phyloP scores from a whole-genome alignment of 768 basidiomycete genomes.

The Nidula microcarpa region DNA sequence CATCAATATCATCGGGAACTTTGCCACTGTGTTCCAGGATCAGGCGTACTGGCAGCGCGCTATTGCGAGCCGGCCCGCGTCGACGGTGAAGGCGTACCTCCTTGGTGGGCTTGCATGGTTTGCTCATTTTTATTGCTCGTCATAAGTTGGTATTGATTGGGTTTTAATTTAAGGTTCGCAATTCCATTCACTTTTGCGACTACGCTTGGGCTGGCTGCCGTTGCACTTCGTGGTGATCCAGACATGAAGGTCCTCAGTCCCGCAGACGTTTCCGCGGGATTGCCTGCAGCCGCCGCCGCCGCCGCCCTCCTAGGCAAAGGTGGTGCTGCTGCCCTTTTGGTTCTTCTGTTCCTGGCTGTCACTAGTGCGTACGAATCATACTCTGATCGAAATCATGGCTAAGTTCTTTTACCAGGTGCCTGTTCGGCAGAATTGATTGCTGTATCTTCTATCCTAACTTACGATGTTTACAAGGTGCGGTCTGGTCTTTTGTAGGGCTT shows the following conservation, averaged over 20 bases:
- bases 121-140: conserved; percentile 7
- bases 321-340: conserved; percentile 75
- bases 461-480: conserved; percentile 78
- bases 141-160: not conserved
- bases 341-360: conserved; percentile 85
- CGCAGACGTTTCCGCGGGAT: conserved; percentile 81
- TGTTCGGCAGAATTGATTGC: conserved; percentile 91
- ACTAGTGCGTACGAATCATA: conserved; percentile 38
- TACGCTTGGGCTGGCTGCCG: conserved; percentile 82
- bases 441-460: conserved; percentile 78
- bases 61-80: conserved; percentile 79
- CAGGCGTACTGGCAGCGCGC: conserved; percentile 92
- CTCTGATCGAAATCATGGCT: not conserved
- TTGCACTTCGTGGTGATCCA: conserved; percentile 67
- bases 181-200: conserved; percentile 88
- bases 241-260: conserved; percentile 45
- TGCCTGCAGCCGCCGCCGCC: conserved; percentile 83
- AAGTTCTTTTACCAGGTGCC: conserved; percentile 28
- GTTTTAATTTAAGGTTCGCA: conserved; percentile 51
- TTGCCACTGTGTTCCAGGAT: conserved; percentile 53
- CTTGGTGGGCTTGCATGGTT: conserved; percentile 87
- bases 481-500: not conserved
- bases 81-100: conserved; percentile 88
- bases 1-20: conserved; percentile 87
- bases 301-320: conserved; percentile 75